Conservation (phyloP, 306 rosid species). For the Sicyos baderoa region DNA sequence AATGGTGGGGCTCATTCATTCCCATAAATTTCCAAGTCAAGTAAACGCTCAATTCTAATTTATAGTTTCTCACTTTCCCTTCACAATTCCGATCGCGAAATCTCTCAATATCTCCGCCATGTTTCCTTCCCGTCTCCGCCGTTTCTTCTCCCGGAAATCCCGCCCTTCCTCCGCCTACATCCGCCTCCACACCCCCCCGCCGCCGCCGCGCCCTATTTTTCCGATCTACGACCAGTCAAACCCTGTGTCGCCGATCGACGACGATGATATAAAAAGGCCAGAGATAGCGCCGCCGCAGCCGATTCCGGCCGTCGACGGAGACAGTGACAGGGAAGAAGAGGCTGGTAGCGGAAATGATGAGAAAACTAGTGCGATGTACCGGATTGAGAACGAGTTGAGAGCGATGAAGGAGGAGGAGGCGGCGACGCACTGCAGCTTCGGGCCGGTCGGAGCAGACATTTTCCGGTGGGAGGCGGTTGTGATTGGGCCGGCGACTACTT, state of each 20-base stretch:
- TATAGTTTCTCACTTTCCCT: no score
- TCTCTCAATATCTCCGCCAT: not conserved
- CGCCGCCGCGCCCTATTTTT: not conserved
- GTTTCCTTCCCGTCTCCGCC: slow-evolving; percentile 2
- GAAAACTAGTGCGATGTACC: not conserved
- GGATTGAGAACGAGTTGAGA: slow-evolving; percentile 6
- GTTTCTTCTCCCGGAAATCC: not conserved
- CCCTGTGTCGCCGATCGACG: not conserved
- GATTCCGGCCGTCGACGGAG: not conserved
- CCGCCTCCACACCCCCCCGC: not conserved
- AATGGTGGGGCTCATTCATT: not conserved
- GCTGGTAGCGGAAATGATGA: not conserved
- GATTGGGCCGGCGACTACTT: slow-evolving; percentile 26
- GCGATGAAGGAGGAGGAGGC: not conserved
- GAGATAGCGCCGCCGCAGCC: not conserved
- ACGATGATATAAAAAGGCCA: not conserved
- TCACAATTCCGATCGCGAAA: not conserved
- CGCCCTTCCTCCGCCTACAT: not conserved
- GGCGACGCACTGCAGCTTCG: slow-evolving; percentile 34
- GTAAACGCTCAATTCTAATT: not conserved
- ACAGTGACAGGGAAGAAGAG: not conserved
- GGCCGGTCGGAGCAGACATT: slow-evolving; percentile 23
- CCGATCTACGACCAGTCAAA: not conserved
- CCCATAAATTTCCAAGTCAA: not conserved
- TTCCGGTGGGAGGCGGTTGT: slow-evolving; percentile 30